These are phyloP conservation scores for Scedosporium minutisporum DNA, from an alignment of 2,329 filamentous ascomycete genomes.

Conservation along the genomic window DNA sequence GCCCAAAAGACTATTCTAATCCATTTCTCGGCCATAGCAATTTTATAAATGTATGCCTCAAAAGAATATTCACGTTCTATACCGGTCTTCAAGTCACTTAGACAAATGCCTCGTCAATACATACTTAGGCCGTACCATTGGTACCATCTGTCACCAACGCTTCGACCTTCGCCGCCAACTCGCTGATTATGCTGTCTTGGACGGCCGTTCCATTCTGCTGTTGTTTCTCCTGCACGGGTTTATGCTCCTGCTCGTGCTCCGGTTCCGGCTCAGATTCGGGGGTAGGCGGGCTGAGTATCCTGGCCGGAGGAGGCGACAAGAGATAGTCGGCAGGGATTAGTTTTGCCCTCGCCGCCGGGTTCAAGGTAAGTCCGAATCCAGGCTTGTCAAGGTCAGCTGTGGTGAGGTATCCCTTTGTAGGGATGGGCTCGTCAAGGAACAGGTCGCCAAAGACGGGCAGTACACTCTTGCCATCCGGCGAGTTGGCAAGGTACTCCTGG, in stretches of 20 bases:
- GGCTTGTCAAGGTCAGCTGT: conserved; percentile 75
- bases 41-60: neutral
- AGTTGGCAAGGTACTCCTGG: conserved; percentile 93
- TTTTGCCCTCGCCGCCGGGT: conserved; percentile 60
- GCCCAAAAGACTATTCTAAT: neutral
- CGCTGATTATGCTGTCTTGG: conserved; percentile 18
- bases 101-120: neutral
- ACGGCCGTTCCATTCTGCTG: conserved; percentile 2
- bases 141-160: conserved; percentile 16
- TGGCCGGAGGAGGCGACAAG: conserved; percentile 54
- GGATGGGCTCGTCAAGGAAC: conserved; percentile 85
- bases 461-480: conserved; percentile 80
- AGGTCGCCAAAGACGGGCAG: conserved; percentile 86
- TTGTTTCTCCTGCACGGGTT: conserved; percentile 8
- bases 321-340: conserved; percentile 68
- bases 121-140: neutral
- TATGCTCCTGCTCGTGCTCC: conserved; percentile 1
- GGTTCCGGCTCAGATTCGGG: neutral
- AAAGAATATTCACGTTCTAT: neutral
- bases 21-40: neutral
- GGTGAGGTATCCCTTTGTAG: conserved; percentile 70
- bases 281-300: conserved; percentile 26
- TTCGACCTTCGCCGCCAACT: conserved; percentile 25
- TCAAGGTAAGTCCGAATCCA: conserved; percentile 81
- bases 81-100: neutral